Evolutionary conservation across 1,284 basidiomycete genomes (phyloP), one percentile per base, ranked within the genome.

Genomic region (Ustilago sp.): DNA sequence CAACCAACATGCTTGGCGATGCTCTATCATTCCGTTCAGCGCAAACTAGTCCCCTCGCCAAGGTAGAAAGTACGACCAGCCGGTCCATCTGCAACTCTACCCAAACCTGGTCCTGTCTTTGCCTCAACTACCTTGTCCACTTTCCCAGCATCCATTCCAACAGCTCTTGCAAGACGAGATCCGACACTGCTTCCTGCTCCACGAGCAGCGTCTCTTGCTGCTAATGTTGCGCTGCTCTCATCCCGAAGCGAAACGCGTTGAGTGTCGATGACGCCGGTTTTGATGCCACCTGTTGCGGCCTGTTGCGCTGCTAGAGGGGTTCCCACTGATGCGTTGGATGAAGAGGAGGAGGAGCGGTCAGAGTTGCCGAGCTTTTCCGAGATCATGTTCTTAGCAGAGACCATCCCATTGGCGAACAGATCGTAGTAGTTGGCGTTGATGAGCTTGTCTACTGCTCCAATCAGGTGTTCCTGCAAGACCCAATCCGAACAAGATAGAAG

Each of bases 391-490:
- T 67, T 74, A 47, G 68, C 75, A 8, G 63, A 64, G 28, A 64
- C 51, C 36, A 77, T 17, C 23, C 75, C 75, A 52, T 77, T 71
- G 4, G 75, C 64, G 36, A 77, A 68, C 11, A 77, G 55, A 28
- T 77, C 75, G 57, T 77, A 77, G 62, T 71, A 77, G 68, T 77
- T 62, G 64, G 75, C 75, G 23, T 67, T 74, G 1, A 68, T 34
- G 28, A 77, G 48, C 3, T 64, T 57, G 43, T 68, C 41, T 19
- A 74, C 68, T 6, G 70, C 75, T 17, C 60, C 56, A 34, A 70
- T 67, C 12, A 77, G 34, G 51, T 79, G 77, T 13, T 79, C 74
- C 43, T 45, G n/a, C 15, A 15, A 19, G 1, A 19, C 19, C 19
- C 73, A 68, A 35, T 38, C n/a, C 5, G 7, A 4, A 2, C 19